Evolutionary conservation across 352 stramenopile species (phyloP).

Genomic region (Phytophthora brassicae): DNA sequence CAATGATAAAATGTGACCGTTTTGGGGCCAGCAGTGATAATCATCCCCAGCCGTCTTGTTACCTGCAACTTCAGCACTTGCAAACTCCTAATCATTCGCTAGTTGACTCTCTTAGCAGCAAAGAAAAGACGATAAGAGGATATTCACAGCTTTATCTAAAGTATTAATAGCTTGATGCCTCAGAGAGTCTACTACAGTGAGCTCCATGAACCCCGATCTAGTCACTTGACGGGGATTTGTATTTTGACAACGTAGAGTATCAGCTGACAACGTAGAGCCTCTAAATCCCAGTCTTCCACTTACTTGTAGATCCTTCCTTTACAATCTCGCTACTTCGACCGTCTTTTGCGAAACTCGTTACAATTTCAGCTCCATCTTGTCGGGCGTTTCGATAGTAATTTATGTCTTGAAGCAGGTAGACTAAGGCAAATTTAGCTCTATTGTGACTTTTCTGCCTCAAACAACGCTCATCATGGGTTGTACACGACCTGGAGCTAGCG

Average conservation of each 20-base stretch:
- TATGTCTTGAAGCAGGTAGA: not conserved
- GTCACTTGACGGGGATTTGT: constrained; percentile 51
- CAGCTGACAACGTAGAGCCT: constrained; percentile 34
- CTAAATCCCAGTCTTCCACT: constrained; percentile 26
- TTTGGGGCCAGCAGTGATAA: too few species aligned
- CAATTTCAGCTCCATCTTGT: constrained; percentile 6
- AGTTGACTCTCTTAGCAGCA: constrained; percentile 43
- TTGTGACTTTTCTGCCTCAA: not conserved
- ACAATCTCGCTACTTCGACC: too few species aligned
- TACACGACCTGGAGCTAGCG: constrained; percentile 43
- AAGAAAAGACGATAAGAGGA: not conserved
- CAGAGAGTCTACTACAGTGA: constrained; percentile 36
- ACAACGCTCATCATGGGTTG: constrained; percentile 45
- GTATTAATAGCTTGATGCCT: constrained; percentile 45
- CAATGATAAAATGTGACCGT: too few species aligned
- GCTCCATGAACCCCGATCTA: constrained; percentile 60
- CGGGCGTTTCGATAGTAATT: constrained; percentile 29
- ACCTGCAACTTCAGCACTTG: constrained; percentile 38
- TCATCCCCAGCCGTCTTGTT: constrained; percentile 60
- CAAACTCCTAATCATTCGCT: constrained; percentile 51
- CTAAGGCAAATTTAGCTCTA: too few species aligned
- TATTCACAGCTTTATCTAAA: not conserved
- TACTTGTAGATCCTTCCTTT: constrained; percentile 20
- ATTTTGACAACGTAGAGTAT: too few species aligned
- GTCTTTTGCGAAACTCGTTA: constrained; percentile 12